A percentile compares a stretch with the other conserved stretches of the same genome.
Evolutionary conservation across 140 eudicot genomes (phyloP).

Genomic region (Bidens hawaiensis): DNA sequence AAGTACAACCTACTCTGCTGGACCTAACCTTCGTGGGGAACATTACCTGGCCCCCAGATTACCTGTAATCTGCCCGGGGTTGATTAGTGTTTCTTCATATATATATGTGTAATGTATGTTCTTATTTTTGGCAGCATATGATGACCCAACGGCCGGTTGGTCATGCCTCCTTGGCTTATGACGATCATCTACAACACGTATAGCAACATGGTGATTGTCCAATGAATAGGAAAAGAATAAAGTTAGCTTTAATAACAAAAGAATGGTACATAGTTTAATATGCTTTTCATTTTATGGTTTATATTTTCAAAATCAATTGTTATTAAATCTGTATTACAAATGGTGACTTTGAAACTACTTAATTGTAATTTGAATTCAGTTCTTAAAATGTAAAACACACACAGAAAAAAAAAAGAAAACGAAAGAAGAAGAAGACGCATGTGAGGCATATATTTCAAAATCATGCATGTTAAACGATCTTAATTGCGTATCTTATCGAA

Average conservation of each 20-base stretch:
- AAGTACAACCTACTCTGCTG: too few species aligned
- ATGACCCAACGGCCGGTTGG: not conserved
- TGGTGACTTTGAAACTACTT: not conserved
- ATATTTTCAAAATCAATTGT: not conserved
- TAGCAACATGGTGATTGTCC: not conserved
- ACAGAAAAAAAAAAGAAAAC: too few species aligned
- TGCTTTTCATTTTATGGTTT: too few species aligned
- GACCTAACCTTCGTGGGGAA: too few species aligned
- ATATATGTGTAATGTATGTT: too few species aligned
- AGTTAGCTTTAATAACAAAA: not conserved
- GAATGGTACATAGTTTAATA: too few species aligned
- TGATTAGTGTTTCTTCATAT: too few species aligned
- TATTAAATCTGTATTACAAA: not conserved
- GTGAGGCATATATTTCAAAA: slow-evolving; percentile 34
- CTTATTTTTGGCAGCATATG: not conserved
- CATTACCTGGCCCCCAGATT: too few species aligned
- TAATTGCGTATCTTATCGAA: slow-evolving; percentile 36
- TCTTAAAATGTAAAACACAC: not conserved
- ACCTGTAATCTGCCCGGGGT: too few species aligned
- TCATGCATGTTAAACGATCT: slow-evolving; percentile 23
- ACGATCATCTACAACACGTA: not conserved
- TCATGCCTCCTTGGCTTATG: not conserved
- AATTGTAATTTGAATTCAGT: not conserved
- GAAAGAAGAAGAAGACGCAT: slow-evolving; percentile 7
- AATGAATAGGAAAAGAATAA: not conserved